Conservation (phyloP, 495 filamentous ascomycete genomes). For the Annulohypoxylon bovei region DNA sequence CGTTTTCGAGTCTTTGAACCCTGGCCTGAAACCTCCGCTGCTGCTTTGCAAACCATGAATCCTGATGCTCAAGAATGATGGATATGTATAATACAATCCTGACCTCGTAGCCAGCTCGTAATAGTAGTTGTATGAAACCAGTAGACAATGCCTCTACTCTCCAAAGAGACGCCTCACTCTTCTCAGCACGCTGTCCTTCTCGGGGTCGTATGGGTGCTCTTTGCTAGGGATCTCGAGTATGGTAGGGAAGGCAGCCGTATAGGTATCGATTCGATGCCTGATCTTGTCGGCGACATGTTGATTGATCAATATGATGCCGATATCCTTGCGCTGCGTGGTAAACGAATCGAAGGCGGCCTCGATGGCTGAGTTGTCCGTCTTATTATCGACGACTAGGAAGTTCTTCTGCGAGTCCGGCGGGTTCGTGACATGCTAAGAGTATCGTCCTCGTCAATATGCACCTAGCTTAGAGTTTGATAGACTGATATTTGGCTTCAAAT, state of each 20-base stretch:
- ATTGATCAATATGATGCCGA: constrained; percentile 95
- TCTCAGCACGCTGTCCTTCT: constrained; percentile 97
- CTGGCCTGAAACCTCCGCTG: not conserved
- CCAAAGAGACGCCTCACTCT: constrained; percentile 92
- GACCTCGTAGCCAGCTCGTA: not conserved
- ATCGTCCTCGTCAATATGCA: constrained; percentile 17
- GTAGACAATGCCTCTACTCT: constrained; percentile 64
- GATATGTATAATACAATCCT: constrained; percentile 32
- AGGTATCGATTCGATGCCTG: constrained; percentile 78
- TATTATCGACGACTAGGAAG: constrained; percentile 94
- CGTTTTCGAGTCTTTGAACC: constrained; percentile 26
- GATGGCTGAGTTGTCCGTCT: constrained; percentile 88
- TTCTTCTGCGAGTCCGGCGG: constrained; percentile 91
- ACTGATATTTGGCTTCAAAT: not conserved
- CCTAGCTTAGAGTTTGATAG: constrained; percentile 10
- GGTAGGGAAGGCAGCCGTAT: constrained; percentile 78
- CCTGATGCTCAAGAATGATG: constrained; percentile 17
- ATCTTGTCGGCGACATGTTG: constrained; percentile 98
- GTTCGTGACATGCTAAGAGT: constrained; percentile 51
- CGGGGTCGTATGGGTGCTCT: constrained; percentile 98
- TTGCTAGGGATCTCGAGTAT: constrained; percentile 97
- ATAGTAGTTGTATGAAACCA: not conserved
- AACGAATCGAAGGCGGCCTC: constrained; percentile 92
- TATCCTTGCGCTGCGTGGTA: constrained; percentile 89
- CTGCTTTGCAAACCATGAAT: constrained; percentile 15